These are phyloP conservation scores for Gautieria morchelliformis DNA, from an alignment of 768 basidiomycete species.

Conservation along the genomic window DNA sequence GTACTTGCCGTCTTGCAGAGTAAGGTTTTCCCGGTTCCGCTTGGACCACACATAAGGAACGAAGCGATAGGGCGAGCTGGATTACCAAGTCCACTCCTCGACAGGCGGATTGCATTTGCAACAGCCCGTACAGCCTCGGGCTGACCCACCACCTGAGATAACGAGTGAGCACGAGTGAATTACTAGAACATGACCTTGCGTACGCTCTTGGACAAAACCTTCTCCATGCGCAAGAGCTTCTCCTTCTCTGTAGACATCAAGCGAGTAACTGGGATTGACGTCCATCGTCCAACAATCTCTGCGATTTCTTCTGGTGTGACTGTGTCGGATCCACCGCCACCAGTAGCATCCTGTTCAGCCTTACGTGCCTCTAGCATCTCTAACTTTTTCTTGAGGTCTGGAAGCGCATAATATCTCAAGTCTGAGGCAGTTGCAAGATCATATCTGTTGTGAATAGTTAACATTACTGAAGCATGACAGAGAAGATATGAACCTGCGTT, in stretches of 20 bases:
- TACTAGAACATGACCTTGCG: background rate
- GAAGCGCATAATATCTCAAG: conserved; percentile 84
- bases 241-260: conserved; percentile 87
- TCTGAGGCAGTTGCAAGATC: conserved; percentile 78
- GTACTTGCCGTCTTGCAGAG: conserved; percentile 75
- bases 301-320: conserved; percentile 89
- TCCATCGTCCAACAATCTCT: conserved; percentile 91
- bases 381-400: conserved; percentile 59
- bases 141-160: conserved; percentile 54
- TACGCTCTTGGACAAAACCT: conserved; percentile 62
- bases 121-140: conserved; percentile 86
- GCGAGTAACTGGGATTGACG: conserved; percentile 80
- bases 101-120: conserved; percentile 87
- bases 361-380: conserved; percentile 52
- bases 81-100: conserved; percentile 88
- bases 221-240: conserved; percentile 82
- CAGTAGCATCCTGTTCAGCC: conserved; percentile 50
- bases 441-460: conserved; percentile 30
- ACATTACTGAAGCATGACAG: conserved; percentile 10
- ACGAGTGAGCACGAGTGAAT: background rate
- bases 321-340: conserved; percentile 49
- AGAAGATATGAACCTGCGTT: conserved; percentile 47
- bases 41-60: conserved; percentile 88
- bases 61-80: conserved; percentile 82
- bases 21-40: conserved; percentile 85